A percentile compares a stretch with the other conserved stretches of the same genome.
phyloP scores from a whole-genome alignment of 2,329 filamentous ascomycete genomes.

The Madurella fahalii region DNA sequence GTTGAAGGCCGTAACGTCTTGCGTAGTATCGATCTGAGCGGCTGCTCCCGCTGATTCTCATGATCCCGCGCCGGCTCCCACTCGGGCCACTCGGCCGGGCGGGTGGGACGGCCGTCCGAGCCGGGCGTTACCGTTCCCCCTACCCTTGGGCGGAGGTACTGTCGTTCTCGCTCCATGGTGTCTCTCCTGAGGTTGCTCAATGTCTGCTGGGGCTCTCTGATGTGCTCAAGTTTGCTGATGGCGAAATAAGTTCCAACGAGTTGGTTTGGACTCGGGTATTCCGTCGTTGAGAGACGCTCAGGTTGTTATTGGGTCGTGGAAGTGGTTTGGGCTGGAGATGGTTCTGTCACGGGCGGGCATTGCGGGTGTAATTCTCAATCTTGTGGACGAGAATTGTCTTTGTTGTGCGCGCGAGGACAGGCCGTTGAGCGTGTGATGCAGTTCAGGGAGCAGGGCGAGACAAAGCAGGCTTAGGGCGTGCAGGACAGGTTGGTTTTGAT shows the following conservation, averaged over 20 bases:
- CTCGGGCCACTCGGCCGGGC: constrained; percentile 24
- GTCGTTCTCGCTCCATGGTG: constrained; percentile 24
- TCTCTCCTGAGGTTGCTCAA: not conserved
- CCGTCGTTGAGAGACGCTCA: constrained; percentile 5
- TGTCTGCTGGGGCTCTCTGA: not conserved
- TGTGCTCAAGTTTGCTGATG: constrained; percentile 5
- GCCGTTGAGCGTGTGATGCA: constrained; percentile 15
- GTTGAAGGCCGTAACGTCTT: constrained; percentile 17
- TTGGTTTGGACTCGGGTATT: not conserved
- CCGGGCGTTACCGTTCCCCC: constrained; percentile 18
- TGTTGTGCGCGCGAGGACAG: constrained; percentile 20
- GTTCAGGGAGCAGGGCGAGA: constrained; percentile 12
- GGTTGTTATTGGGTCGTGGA: constrained; percentile 18
- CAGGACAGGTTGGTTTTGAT: constrained; percentile 21
- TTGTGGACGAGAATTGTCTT: constrained; percentile 21
- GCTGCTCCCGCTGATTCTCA: constrained; percentile 14
- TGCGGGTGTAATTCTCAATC: constrained; percentile 21
- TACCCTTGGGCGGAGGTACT: constrained; percentile 24
- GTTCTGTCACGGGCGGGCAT: constrained; percentile 24
- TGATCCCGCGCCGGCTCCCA: constrained; percentile 16
- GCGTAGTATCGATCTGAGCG: constrained; percentile 23
- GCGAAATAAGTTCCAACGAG: not conserved
- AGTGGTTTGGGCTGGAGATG: constrained; percentile 13
- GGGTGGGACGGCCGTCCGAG: constrained; percentile 17
- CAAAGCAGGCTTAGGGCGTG: constrained; percentile 21